Percentiles rank a stretch among this genome's conserved stretches.
Conservation (phyloP, 345 rosid species). For the Capsella bursapastoris region DNA sequence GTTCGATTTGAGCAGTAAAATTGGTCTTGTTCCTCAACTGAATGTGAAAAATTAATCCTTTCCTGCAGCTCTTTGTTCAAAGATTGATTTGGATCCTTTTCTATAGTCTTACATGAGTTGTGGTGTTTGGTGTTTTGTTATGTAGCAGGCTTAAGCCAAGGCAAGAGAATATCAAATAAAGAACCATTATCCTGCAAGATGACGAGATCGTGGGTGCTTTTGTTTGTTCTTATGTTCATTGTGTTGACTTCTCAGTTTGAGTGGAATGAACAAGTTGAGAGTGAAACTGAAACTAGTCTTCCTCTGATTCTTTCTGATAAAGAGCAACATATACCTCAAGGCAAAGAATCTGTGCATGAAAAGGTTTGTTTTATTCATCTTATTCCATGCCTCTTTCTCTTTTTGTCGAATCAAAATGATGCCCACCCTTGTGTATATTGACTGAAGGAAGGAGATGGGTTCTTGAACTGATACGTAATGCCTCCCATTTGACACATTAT, state of each 20-base stretch:
- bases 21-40: not conserved
- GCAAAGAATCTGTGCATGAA: slow-evolving; percentile 63
- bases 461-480: not conserved
- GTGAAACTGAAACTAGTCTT: slow-evolving; percentile 56
- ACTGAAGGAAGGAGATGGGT: slow-evolving; percentile 21
- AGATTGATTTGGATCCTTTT: not conserved
- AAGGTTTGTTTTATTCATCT: slow-evolving; percentile 51
- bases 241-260: slow-evolving; percentile 74
- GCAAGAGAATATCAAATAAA: slow-evolving; percentile 6
- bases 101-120: not conserved
- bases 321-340: slow-evolving; percentile 49
- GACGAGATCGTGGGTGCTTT: slow-evolving; percentile 76
- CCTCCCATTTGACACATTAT: slow-evolving; percentile 6
- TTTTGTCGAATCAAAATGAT: not conserved
- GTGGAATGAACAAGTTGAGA: slow-evolving; percentile 74
- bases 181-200: slow-evolving; percentile 39
- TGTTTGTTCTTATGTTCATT: slow-evolving; percentile 62
- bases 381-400: not conserved
- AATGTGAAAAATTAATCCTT: slow-evolving; percentile 5
- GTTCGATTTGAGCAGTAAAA: not conserved
- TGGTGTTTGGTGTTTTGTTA: slow-evolving; percentile 25
- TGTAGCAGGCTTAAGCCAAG: slow-evolving; percentile 39
- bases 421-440: not conserved
- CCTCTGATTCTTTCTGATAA: slow-evolving; percentile 38
- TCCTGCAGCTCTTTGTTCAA: not conserved